Base-by-base conservation (phyloP, 2,329 filamentous ascomycete genomes). In the Arthroderma uncinatum region DNA sequence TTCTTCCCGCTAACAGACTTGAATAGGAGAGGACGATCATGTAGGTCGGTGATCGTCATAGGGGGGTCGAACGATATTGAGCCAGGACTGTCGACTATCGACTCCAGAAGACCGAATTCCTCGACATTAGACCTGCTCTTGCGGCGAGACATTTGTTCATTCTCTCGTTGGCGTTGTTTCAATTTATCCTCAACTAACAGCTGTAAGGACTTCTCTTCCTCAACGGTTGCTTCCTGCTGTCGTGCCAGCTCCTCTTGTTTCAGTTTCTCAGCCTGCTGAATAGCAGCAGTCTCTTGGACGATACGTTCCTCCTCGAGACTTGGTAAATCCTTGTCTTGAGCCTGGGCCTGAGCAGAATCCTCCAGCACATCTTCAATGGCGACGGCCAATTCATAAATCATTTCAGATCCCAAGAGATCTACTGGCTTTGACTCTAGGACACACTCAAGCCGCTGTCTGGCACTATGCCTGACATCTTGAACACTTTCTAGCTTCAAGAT, bases 291-390 rank as follows among this genome's bases (percentile, higher is more conserved):
- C 72, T 94, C 88, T 61, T 95, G 89, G 12, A 83, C 83, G 28
- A 87, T 89, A 39, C 91, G 82, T 70, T 97, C 91, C 65, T 94
- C 89, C 66, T 95, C 89, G 5, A 97, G 77, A 33, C 89, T 95
- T 1, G 89, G 90, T 14, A 95, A 75, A 60, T 89, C 81, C 57
- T 84, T 81, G 33, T 89, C 87, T 57, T 85, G 82, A 52, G 86
- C 85, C 63, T 87, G 87, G 28, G 84, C 83, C 62, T 84, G 79
- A 1, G 89, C 87, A n/a, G 89, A 89, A 69, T 94, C 88, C 71
- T 96, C 89, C 2, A 97, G 78, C 8, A 92, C 76, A 59, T 87
- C 84, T 62, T 82, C 78, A 30, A 86, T 79, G 3, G 79, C 74
- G 52, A 78, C 74, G 1, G 80, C 79, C 55, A 86, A 76, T 37